Evolutionary conservation across 768 basidiomycete species (phyloP).

Genomic region (Polyporus arcularius): DNA sequence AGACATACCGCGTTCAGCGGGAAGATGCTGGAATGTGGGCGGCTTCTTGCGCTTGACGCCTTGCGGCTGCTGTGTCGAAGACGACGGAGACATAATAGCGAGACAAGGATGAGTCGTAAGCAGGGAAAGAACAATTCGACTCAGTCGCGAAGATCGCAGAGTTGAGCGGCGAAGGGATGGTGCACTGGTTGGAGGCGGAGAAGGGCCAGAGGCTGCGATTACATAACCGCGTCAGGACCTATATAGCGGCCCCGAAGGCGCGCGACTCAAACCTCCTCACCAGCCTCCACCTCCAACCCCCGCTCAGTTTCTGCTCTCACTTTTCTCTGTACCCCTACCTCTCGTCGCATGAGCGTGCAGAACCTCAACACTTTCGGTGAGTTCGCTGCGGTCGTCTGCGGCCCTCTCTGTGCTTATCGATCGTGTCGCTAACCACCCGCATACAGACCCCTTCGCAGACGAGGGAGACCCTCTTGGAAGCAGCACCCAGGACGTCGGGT

Average conservation of each 20-base stretch:
- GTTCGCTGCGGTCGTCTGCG: constrained; percentile 26
- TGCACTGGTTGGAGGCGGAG: constrained; percentile 1
- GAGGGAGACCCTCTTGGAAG: constrained; percentile 81
- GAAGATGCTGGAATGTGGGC: constrained; percentile 71
- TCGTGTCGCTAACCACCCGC: constrained; percentile 6
- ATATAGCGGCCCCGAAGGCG: constrained; percentile 19
- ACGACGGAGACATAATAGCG: constrained; percentile 1
- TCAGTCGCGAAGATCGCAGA: constrained; percentile 1
- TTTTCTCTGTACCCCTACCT: constrained; percentile 27
- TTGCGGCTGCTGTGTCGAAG: constrained; percentile 16
- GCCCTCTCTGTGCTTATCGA: constrained; percentile 20
- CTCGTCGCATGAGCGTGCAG: constrained; percentile 92
- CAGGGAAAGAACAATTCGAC: background rate
- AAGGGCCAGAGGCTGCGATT: constrained; percentile 16
- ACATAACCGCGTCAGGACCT: constrained; percentile 21
- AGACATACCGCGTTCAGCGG: constrained; percentile 57
- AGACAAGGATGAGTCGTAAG: background rate
- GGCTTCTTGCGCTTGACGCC: constrained; percentile 56
- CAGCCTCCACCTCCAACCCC: constrained; percentile 33
- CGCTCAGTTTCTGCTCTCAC: constrained; percentile 43
- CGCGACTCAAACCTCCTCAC: constrained; percentile 12
- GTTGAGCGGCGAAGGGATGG: background rate
- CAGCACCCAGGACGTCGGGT: constrained; percentile 73
- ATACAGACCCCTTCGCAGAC: constrained; percentile 92
- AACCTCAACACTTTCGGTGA: constrained; percentile 82